Conservation (phyloP, 139 green algal genomes). For the Picochlorum sp. region DNA sequence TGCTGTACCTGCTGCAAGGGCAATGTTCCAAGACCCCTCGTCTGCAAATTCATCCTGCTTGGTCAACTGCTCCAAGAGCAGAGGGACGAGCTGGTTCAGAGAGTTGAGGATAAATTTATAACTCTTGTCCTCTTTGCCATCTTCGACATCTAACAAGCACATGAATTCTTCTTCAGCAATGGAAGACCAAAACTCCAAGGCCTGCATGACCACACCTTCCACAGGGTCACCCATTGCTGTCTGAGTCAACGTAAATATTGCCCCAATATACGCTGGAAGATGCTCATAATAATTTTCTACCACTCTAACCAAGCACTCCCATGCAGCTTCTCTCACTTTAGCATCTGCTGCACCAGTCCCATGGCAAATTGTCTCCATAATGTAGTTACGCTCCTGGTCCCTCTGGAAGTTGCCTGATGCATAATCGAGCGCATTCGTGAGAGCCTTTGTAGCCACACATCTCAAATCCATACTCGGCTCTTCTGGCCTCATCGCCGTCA, state of each 20-base stretch:
- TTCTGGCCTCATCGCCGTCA: conserved; percentile 75
- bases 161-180: conserved; percentile 74
- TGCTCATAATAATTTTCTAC: conserved; percentile 85
- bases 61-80: conserved; percentile 89
- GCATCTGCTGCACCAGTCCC: conserved; percentile 50
- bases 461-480: conserved; percentile 71
- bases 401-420: conserved; percentile 92
- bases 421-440: conserved; percentile 94
- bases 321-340: conserved; percentile 69
- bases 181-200: conserved; percentile 94
- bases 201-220: conserved; percentile 85
- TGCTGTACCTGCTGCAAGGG: conserved; percentile 84
- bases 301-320: conserved; percentile 90
- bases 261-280: conserved; percentile 86
- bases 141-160: conserved; percentile 27
- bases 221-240: conserved; percentile 68
- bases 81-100: conserved; percentile 69
- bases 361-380: conserved; percentile 91
- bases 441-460: conserved; percentile 77
- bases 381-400: conserved; percentile 85
- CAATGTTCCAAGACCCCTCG: conserved; percentile 84
- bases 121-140: not conserved
- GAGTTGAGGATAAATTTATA: conserved; percentile 84
- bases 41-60: conserved; percentile 96
- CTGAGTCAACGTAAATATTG: conserved; percentile 87